Conservation (phyloP, 2,329 filamentous ascomycete genomes). For the Diaporthe ilicicola region DNA sequence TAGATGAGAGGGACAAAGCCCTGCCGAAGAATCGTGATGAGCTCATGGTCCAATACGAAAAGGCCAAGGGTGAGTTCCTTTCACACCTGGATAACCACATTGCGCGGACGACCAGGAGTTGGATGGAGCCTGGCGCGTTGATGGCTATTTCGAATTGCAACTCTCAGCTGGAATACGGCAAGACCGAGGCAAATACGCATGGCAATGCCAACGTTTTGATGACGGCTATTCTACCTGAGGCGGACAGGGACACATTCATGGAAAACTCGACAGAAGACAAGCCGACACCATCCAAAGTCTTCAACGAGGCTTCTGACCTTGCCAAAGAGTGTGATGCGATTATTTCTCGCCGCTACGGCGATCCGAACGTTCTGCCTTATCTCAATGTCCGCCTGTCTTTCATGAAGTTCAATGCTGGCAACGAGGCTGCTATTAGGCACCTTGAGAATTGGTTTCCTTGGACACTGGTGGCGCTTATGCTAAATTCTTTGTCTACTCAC, state of each 20-base stretch:
- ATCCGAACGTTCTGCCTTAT: slow-evolving; percentile 68
- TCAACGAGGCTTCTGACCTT: slow-evolving; percentile 50
- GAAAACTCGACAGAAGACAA: neutral
- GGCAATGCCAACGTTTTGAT: slow-evolving; percentile 51
- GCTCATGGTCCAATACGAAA: slow-evolving; percentile 23
- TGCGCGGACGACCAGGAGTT: slow-evolving; percentile 55
- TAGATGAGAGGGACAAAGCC: slow-evolving; percentile 24
- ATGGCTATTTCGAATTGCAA: slow-evolving; percentile 67
- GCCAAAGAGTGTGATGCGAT: slow-evolving; percentile 54
- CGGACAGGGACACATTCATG: slow-evolving; percentile 18
- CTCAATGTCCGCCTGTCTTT: slow-evolving; percentile 71
- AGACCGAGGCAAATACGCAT: slow-evolving; percentile 29
- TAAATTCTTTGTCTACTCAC: slow-evolving; percentile 46
- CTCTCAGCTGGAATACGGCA: slow-evolving; percentile 63
- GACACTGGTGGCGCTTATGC: slow-evolving; percentile 46
- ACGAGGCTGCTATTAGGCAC: slow-evolving; percentile 51
- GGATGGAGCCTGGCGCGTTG: slow-evolving; percentile 62
- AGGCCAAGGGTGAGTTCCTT: slow-evolving; percentile 54
- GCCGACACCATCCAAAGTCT: slow-evolving; percentile 37
- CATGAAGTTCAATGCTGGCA: slow-evolving; percentile 54
- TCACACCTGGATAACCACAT: slow-evolving; percentile 66
- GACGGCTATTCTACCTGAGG: slow-evolving; percentile 43
- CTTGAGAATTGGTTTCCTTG: slow-evolving; percentile 54
- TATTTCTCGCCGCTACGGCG: slow-evolving; percentile 60
- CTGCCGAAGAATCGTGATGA: slow-evolving; percentile 41